Evolutionary conservation across 176 grass and related monocot species (phyloP), one percentile per base, ranked within the genome.

Genomic region (Avena atlantica): DNA sequence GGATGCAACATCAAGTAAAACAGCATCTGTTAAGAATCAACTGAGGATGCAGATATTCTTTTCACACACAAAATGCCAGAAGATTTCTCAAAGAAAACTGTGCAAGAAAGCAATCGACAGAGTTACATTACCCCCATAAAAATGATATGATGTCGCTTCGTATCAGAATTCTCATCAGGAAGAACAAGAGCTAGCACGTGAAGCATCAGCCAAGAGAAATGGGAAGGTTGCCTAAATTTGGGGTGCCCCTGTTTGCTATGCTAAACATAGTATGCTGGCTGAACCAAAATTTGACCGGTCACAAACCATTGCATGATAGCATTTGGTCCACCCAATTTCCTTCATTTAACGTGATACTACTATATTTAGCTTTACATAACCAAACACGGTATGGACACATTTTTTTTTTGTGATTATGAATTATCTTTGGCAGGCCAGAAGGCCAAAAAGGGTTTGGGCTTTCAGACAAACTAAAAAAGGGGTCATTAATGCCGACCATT

Each of bases 321-420:
- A 77, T 67, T 78, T 78, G 8, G 27, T 23, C 12, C 8, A 12
- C 27, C 67, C 40, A 24, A 2, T 37, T 76, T 69, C 57, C 15
- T 50, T 16, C 76, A 59, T 53, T 53, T 66, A 52, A 42, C 10
- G n/a, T 40, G 63, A 63, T 47, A 53, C 27, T 47, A 53, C 27
- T 83, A 63, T 70, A 34, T 82, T 67, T 82, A 81, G 57, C 60
- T 27, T 71, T 83, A 83, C 20, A 14, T 76, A 62, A 34, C 1
- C 0, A n/a, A 37, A 47, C 70, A 31, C 27, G 12, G 3, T 71
- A 31, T 55, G 8, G 29, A 27, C 6, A 61, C 44, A 42, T 29
- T 29, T 29, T 29, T 29, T 27, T 29, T 29, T 29, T 29, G 27
- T 29, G 27, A 29, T 29, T 29, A 29, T 29, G 27, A 29, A 29